Evolutionary conservation across 1,139 yeast genomes (phyloP).

Genomic region (Geotrichum candidum): DNA sequence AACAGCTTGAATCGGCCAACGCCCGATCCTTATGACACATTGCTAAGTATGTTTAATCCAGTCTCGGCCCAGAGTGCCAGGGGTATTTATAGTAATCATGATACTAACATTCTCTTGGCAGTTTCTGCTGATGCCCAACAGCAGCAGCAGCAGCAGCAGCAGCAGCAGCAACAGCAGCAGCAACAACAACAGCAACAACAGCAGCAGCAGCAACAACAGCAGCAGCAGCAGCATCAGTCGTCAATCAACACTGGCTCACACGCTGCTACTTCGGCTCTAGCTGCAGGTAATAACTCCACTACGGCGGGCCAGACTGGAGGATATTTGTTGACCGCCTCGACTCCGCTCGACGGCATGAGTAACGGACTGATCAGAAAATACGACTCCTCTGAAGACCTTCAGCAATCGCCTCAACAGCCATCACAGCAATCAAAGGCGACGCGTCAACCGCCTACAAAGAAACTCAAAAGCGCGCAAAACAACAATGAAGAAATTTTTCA

Average conservation of each 20-base stretch:
- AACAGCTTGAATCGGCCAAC: conserved; percentile 8
- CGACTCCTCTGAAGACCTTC: background rate
- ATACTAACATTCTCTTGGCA: background rate
- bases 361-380: background rate
- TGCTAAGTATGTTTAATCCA: conserved; percentile 7
- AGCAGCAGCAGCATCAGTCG: conserved; percentile 1
- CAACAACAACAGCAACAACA: background rate
- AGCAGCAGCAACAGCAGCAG: conserved; percentile 10
- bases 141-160: background rate
- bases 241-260: background rate
- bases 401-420: background rate
- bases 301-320: background rate
- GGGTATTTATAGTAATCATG: background rate
- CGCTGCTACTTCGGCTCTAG: background rate
- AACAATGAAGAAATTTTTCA: background rate
- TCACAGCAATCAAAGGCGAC: background rate
- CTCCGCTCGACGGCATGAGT: background rate
- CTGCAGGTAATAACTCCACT: background rate
- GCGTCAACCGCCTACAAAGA: background rate
- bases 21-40: conserved; percentile 13
- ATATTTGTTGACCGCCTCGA: background rate
- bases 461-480: background rate
- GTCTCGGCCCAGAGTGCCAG: background rate
- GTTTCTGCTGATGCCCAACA: background rate
- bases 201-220: conserved; percentile 11